Evolutionary conservation across 495 filamentous ascomycete species (phyloP).

Genomic region (Aspergillus diversus): DNA sequence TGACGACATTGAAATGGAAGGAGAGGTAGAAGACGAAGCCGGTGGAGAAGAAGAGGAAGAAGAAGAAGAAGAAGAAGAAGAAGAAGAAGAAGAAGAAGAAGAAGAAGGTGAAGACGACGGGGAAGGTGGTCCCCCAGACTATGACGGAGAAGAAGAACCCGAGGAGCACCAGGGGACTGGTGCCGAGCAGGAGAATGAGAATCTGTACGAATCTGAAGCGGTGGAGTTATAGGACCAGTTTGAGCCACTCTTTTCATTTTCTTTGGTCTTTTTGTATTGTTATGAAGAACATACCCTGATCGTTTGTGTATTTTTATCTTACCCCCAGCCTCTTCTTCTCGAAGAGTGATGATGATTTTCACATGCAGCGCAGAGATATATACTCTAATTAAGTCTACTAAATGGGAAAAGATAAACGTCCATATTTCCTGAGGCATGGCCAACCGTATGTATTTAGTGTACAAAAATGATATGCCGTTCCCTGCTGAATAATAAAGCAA

Average conservation of each 20-base stretch:
- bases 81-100: slow-evolving; percentile 23
- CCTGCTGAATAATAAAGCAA: too few species aligned
- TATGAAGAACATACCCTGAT: not conserved
- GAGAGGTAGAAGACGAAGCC: slow-evolving; percentile 21
- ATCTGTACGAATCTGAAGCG: slow-evolving; percentile 13
- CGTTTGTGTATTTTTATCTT: too few species aligned
- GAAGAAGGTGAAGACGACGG: slow-evolving; percentile 19
- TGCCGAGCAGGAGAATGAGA: slow-evolving; percentile 2
- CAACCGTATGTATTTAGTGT: too few species aligned
- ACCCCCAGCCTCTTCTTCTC: too few species aligned
- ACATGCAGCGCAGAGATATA: too few species aligned
- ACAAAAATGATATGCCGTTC: too few species aligned
- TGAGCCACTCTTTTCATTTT: not conserved
- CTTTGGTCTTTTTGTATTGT: not conserved
- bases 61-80: slow-evolving; percentile 24
- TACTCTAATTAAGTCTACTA: too few species aligned
- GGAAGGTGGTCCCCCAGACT: not conserved
- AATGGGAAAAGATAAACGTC: too few species aligned
- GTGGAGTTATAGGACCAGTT: slow-evolving; percentile 1
- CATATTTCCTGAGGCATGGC: too few species aligned
- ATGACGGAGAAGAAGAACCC: slow-evolving; percentile 1
- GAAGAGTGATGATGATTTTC: too few species aligned
- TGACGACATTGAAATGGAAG: slow-evolving; percentile 24
- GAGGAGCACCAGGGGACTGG: slow-evolving; percentile 7
- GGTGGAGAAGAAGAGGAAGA: slow-evolving; percentile 24